These are phyloP conservation scores for Mycena vulgaris DNA, from an alignment of 768 basidiomycete species.

Conservation along the genomic window DNA sequence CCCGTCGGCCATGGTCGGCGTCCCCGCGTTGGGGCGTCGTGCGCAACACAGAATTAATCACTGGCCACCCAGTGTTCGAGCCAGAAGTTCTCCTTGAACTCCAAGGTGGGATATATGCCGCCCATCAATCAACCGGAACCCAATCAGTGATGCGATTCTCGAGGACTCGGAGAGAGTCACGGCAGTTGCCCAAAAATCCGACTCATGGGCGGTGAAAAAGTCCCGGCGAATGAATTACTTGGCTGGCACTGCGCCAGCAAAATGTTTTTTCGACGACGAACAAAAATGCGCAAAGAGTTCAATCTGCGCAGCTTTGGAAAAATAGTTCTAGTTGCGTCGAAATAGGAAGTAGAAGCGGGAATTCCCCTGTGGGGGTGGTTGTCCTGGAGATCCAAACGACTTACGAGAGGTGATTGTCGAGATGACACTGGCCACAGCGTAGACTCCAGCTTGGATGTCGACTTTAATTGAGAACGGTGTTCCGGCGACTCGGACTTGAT, in stretches of 20 bases:
- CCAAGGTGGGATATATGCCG: background rate
- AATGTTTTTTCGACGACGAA: background rate
- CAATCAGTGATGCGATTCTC: conserved; percentile 19
- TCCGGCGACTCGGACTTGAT: conserved; percentile 17
- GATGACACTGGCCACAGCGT: background rate
- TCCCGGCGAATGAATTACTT: background rate
- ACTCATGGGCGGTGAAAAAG: conserved; percentile 7
- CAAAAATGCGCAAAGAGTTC: background rate
- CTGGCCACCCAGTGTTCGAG: background rate
- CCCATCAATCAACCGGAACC: conserved; percentile 7
- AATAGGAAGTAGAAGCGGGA: background rate
- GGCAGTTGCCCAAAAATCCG: background rate
- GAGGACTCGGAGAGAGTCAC: too few species aligned
- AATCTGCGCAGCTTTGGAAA: background rate
- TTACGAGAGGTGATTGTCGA: conserved; percentile 20
- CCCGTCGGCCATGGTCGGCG: background rate
- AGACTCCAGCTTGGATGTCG: background rate
- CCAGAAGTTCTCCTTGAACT: too few species aligned
- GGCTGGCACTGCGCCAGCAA: background rate
- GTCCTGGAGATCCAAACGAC: conserved; percentile 1
- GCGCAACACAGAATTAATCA: background rate
- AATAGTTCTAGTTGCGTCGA: background rate
- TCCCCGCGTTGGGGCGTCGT: background rate
- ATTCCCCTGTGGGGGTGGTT: background rate
- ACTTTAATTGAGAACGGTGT: conserved; percentile 22